Evolutionary conservation across 2,329 filamentous ascomycete species (phyloP), one percentile per base, ranked within the genome.

Genomic region (Calonectria pseudoturangicola): DNA sequence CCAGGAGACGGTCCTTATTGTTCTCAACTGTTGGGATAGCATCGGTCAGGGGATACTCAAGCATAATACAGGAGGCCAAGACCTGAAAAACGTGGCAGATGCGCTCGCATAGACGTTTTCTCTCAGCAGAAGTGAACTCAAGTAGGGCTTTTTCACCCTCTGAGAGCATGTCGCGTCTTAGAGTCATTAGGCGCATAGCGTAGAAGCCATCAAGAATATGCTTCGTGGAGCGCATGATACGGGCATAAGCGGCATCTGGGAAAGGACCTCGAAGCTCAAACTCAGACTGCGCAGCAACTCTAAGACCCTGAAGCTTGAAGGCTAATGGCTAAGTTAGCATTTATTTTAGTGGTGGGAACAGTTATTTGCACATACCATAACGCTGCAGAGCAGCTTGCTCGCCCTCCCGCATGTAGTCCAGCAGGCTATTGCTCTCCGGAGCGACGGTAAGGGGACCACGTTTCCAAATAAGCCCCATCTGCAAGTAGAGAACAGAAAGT

Each of bases 401-500:
- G 43, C 93, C 91, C n/a, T 95, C 90, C 74, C 93, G 93, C 90
- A 98, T 95, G 82, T 98, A 98, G 7, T 92, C 91, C 43, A 89
- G 85, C 4, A 87, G 86, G 73, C 85, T 86, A 75, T 90, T 86
- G 72, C 88, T 91, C 56, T 92, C 88, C 0, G 92, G 86, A 68
- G 98, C 89, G 8, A 93, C 91, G 5, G 94, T 93, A 28, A 99
- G 87, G 0, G 97, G 97, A 10, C 97, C 96, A 54, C 96, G 92
- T 85, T 96, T 98, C 97, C 97, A 99, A 76, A 98, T 96, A 41
- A 99, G 89, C 18, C 95, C 95, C 92, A 99, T 96, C 71, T 97
- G 94, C 8, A 99, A 89, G 90, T 97, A 98, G 15, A 99, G 87
- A n/a, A 98, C 88, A 33, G 95, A 94, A 13, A 98, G 88, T 2